Conservation (phyloP, 805 yeast species). For the Candida silvicultrix region DNA sequence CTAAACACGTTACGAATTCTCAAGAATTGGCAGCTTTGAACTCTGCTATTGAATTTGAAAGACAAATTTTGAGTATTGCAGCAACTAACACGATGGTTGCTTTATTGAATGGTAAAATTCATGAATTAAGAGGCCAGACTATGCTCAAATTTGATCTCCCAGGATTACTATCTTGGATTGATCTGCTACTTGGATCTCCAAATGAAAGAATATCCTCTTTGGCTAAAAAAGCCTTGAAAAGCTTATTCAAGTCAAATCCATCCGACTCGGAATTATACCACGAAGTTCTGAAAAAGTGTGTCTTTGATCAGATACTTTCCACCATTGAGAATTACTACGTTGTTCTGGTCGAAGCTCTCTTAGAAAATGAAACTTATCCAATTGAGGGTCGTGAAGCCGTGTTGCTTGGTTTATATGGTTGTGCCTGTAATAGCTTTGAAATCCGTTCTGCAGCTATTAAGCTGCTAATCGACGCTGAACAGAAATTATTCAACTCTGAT, state of each 20-base stretch:
- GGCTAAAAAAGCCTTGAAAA: conserved; percentile 68
- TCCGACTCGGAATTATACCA: conserved; percentile 42
- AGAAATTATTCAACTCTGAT: conserved; percentile 45
- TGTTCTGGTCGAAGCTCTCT: conserved; percentile 60
- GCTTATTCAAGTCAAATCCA: conserved; percentile 56
- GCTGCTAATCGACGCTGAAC: conserved; percentile 63
- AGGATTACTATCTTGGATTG: conserved; percentile 75
- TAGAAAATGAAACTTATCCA: conserved; percentile 40
- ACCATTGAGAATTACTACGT: conserved; percentile 66
- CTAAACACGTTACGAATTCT: conserved; percentile 31
- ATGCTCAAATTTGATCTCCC: conserved; percentile 65
- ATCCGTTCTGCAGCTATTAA: conserved; percentile 70
- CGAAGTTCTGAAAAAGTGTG: conserved; percentile 69
- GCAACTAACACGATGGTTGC: conserved; percentile 82
- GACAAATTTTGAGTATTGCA: conserved; percentile 59
- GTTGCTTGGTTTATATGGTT: conserved; percentile 70
- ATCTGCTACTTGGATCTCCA: conserved; percentile 54
- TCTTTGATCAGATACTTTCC: conserved; percentile 42
- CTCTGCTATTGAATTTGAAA: conserved; percentile 78
- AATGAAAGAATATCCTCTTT: conserved; percentile 51
- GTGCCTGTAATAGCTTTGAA: conserved; percentile 65
- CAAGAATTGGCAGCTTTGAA: conserved; percentile 42
- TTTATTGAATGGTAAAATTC: conserved; percentile 68
- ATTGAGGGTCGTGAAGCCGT: conserved; percentile 59
- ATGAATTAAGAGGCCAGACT: conserved; percentile 40